Conservation (phyloP, 1,284 basidiomycete genomes). For the Cutaneotrichosporon cavernicola region DNA sequence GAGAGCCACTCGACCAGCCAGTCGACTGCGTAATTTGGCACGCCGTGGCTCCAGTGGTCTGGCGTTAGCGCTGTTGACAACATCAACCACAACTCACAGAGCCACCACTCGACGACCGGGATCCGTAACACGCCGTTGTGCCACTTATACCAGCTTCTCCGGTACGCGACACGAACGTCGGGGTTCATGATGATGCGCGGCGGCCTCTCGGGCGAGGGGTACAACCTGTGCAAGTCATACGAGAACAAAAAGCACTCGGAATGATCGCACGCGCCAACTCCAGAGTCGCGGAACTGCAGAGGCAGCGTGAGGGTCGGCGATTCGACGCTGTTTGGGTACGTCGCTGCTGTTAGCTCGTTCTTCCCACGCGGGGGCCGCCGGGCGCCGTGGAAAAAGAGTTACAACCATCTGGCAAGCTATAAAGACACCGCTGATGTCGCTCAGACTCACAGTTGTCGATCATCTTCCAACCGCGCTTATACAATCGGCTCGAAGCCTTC, state of each 20-base stretch:
- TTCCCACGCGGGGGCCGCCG: constrained; percentile 26
- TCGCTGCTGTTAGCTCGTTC: constrained; percentile 27
- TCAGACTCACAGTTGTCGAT: constrained; percentile 41
- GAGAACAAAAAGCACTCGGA: constrained; percentile 61
- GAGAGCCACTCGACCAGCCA: constrained; percentile 31
- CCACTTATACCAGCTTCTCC: constrained; percentile 55
- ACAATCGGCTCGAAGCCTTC: not conserved
- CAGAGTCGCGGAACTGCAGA: constrained; percentile 57
- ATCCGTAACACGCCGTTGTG: constrained; percentile 57
- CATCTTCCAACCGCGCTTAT: constrained; percentile 43
- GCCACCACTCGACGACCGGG: constrained; percentile 57
- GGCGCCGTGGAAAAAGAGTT: constrained; percentile 13
- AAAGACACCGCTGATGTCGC: constrained; percentile 15
- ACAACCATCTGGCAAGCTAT: constrained; percentile 22
- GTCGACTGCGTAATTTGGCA: constrained; percentile 29
- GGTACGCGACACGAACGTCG: constrained; percentile 54
- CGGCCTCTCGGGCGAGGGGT: constrained; percentile 45
- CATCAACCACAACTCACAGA: constrained; percentile 34
- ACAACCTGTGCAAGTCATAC: constrained; percentile 60
- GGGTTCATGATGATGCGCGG: constrained; percentile 58
- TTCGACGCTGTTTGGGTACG: constrained; percentile 38
- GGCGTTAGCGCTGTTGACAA: constrained; percentile 2
- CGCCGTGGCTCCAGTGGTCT: constrained; percentile 35
- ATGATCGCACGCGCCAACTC: constrained; percentile 56
- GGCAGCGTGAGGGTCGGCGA: constrained; percentile 53